phyloP scores from a whole-genome alignment of 257 asterid species.

The Phtheirospermum japonicum region DNA sequence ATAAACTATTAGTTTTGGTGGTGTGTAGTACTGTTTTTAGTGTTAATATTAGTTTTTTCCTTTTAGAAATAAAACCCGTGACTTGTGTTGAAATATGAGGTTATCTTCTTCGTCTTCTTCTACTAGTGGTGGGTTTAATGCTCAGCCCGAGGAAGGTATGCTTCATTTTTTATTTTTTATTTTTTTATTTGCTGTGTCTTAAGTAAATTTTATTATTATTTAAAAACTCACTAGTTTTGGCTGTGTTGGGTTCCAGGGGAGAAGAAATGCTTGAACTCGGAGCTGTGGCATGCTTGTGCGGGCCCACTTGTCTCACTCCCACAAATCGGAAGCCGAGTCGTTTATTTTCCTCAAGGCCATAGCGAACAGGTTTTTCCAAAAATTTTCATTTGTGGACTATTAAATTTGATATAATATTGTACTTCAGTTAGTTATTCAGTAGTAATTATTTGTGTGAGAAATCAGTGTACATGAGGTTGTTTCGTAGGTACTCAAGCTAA shows the following conservation, averaged over 20 bases:
- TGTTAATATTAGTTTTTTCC: slow-evolving; percentile 20
- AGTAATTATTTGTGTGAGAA: too few relatives aligned
- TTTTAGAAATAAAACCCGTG: slow-evolving; percentile 20
- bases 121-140: slow-evolving; percentile 50
- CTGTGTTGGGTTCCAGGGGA: slow-evolving; percentile 45
- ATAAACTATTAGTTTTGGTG: too few relatives aligned
- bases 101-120: slow-evolving; percentile 51
- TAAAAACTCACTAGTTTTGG: too few relatives aligned
- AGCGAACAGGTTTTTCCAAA: slow-evolving; percentile 67
- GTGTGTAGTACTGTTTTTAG: slow-evolving; percentile 24
- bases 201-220: too few relatives aligned
- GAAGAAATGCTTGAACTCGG: slow-evolving; percentile 91
- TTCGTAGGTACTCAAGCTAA: too few relatives aligned
- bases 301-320: slow-evolving; percentile 96
- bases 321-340: slow-evolving; percentile 78
- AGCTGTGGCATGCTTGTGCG: slow-evolving; percentile 98
- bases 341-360: slow-evolving; percentile 92
- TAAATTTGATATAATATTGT: background rate
- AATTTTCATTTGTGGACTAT: slow-evolving; percentile 9
- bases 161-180: background rate
- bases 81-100: slow-evolving; percentile 63
- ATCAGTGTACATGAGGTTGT: too few relatives aligned
- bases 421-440: background rate
- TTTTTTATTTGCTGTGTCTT: slow-evolving; percentile 10
- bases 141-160: slow-evolving; percentile 76